A percentile compares a stretch with the other conserved stretches of the same genome.
phyloP scores from a whole-genome alignment of 306 rosid species.

The Corylus avellana region DNA sequence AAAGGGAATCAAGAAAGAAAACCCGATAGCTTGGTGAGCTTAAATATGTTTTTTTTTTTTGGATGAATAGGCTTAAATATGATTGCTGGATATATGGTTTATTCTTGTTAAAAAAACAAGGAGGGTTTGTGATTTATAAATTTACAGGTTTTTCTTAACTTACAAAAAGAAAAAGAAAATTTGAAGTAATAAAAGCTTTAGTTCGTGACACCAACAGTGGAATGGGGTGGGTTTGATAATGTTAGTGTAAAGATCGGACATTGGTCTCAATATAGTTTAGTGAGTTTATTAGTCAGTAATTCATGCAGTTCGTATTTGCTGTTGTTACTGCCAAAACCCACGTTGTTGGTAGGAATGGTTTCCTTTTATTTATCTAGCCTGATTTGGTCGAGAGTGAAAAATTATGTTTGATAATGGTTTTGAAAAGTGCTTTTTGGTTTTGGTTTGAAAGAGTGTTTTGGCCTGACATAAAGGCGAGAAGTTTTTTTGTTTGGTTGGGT shows the following conservation, averaged over 20 bases:
- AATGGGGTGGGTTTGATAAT: not conserved
- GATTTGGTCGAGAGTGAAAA: not conserved
- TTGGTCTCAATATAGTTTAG: not conserved
- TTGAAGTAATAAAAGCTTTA: not conserved
- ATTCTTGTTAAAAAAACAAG: not conserved
- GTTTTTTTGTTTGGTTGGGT: too few species aligned
- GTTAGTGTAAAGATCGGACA: not conserved
- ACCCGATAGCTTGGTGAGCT: not conserved
- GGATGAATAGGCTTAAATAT: not conserved
- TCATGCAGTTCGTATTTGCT: conserved; percentile 9
- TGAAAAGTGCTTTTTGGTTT: too few species aligned
- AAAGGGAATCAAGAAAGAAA: not conserved
- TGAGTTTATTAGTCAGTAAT: not conserved
- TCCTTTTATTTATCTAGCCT: not conserved
- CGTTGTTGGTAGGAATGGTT: not conserved
- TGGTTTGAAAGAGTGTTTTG: too few species aligned
- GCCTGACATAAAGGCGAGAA: too few species aligned
- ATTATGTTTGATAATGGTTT: too few species aligned
- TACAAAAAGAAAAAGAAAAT: not conserved
- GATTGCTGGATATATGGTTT: not conserved
- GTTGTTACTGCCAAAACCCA: not conserved
- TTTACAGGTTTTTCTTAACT: not conserved
- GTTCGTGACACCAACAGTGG: not conserved
- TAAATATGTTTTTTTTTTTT: not conserved
- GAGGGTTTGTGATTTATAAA: not conserved